A percentile compares a stretch with the other conserved stretches of the same genome.
phyloP scores from a whole-genome alignment of 345 rosid genomes.

The Syzygium aromaticum region DNA sequence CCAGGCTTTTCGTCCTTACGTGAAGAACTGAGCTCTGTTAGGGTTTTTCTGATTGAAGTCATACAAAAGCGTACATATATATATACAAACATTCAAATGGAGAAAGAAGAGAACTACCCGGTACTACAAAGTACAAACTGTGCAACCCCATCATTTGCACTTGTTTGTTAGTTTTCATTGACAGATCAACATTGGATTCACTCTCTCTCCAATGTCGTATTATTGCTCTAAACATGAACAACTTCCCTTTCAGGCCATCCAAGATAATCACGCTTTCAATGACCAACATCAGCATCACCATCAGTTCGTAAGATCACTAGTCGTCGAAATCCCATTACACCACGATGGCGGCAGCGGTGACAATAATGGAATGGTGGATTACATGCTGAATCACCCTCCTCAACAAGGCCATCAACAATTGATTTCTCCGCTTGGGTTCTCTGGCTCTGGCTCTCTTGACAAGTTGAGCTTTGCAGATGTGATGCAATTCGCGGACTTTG shows the following conservation, averaged over 20 bases:
- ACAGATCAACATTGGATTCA: background rate
- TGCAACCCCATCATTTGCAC: background rate
- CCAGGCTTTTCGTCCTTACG: conserved; percentile 4
- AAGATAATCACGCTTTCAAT: conserved; percentile 33
- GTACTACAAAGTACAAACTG: conserved; percentile 24
- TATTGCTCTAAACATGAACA: conserved; percentile 11
- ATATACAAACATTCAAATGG: conserved; percentile 26
- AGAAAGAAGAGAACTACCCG: conserved; percentile 63
- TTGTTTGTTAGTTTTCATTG: conserved; percentile 13
- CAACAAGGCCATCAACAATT: conserved; percentile 32
- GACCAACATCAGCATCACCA: conserved; percentile 14
- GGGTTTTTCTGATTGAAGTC: background rate
- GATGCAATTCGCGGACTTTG: conserved; percentile 86
- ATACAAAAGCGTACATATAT: too few species aligned
- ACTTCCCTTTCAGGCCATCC: background rate
- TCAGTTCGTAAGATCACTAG: conserved; percentile 12
- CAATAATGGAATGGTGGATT: conserved; percentile 43
- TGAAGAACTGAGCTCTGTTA: background rate
- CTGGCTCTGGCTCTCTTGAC: conserved; percentile 46
- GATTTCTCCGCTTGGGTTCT: conserved; percentile 26
- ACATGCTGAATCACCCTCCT: conserved; percentile 39
- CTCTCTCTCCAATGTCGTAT: conserved; percentile 11
- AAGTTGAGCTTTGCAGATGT: conserved; percentile 74
- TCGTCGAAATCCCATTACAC: conserved; percentile 17
- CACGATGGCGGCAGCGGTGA: background rate